Evolutionary conservation across 768 basidiomycete genomes (phyloP), one percentile per base, ranked within the genome.

Genomic region (Porpolomopsis calyptriformis): DNA sequence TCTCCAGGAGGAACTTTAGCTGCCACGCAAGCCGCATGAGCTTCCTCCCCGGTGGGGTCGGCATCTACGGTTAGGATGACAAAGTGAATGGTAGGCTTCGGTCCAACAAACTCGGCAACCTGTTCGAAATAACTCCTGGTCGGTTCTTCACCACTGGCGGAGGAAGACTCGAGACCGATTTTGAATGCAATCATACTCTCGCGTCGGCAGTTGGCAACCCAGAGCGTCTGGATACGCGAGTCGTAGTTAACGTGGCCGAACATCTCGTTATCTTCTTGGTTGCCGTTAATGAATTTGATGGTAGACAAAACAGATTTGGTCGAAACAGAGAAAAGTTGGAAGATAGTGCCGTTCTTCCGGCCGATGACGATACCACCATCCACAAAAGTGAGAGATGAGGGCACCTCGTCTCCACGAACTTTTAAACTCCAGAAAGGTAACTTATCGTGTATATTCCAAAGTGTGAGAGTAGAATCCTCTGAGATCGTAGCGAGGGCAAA

Each of bases 201-300:
- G 19, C 88, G 76, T 37, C 84, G 78, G 60, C 78, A 85, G 58
- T 89, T 89, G 44, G 88, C 88, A 16, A 90, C 73, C 88, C 88
- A 91, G 24, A 91, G 68, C 0, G 85, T 89, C 64, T 85, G 84
- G 49, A 90, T 89, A 37, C 85, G 70, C 0, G 84, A 72, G 64
- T 91, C 88, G 57, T 91, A 91, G 55, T 77, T 82, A 52, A 83
- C 77, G 56, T 91, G 88, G 11, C 88, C 85, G 59, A 88, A 91
- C 85, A 91, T 90, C 7, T 87, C 85, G 12, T 69, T 69, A 55
- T 89, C 87, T 34, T 90, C 87, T 49, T 72, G 74, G 40, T 49
- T 60, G 18, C 77, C 78, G 51, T 80, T 84, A 55, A 83, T 66
- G 57, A 91, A 91, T 57, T 78, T 85, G 63, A 88, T 70, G 4